Conservation (phyloP, 352 stramenopile genomes). For the Globisporangium iwayamae region DNA sequence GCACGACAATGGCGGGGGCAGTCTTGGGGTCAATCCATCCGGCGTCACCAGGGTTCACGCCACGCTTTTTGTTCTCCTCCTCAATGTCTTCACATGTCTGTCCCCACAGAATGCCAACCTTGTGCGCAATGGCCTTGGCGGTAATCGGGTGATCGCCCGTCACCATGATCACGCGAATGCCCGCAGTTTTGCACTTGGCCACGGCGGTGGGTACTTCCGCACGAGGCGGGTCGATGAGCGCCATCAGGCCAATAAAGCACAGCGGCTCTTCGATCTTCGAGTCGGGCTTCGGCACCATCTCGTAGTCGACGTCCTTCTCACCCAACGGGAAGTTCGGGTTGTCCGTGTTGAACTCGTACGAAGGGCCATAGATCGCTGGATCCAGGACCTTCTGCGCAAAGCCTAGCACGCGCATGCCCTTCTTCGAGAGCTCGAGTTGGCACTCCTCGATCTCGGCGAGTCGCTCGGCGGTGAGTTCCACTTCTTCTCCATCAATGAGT, state of each 20-base stretch:
- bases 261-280: conserved; percentile 73
- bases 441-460: conserved; percentile 63
- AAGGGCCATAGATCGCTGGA: conserved; percentile 33
- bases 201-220: conserved; percentile 84
- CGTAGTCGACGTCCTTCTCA: conserved; percentile 82
- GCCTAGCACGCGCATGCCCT: conserved; percentile 64
- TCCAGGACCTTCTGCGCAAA: conserved; percentile 64
- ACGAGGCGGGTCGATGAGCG: conserved; percentile 94
- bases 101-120: conserved; percentile 91
- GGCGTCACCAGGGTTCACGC: conserved; percentile 51
- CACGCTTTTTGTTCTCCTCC: conserved; percentile 64
- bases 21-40: conserved; percentile 74
- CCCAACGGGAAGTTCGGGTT: conserved; percentile 83
- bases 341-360: conserved; percentile 74
- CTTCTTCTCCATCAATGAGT: conserved; percentile 34
- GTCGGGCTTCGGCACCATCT: conserved; percentile 46
- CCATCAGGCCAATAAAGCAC: conserved; percentile 94
- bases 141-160: conserved; percentile 92
- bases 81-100: conserved; percentile 84
- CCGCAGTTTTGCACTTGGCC: conserved; percentile 88
- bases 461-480: conserved; percentile 92
- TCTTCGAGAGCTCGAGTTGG: conserved; percentile 57
- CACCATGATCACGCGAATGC: conserved; percentile 94
- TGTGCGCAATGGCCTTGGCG: conserved; percentile 91
- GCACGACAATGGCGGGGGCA: conserved; percentile 78